Evolutionary conservation across 768 basidiomycete genomes (phyloP).

Genomic region (Tylopilus sp.): DNA sequence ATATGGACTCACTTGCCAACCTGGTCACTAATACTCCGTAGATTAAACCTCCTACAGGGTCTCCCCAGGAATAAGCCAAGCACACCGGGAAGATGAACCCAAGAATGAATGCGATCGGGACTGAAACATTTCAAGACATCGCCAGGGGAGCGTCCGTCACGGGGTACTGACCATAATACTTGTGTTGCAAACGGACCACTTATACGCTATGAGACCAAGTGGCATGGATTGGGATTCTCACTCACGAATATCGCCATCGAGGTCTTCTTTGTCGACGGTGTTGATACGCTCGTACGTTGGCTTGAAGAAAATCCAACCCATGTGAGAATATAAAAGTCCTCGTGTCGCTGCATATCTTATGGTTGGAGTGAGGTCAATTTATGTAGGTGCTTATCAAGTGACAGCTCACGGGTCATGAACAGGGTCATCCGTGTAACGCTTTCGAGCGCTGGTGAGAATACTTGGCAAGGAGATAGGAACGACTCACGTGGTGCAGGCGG

Average conservation of each 20-base stretch:
- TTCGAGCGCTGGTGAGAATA: not conserved
- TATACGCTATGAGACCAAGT: not conserved
- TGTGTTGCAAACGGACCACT: constrained; percentile 12
- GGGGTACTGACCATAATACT: constrained; percentile 5
- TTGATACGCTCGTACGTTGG: constrained; percentile 6
- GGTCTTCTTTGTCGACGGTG: constrained; percentile 7
- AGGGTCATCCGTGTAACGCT: constrained; percentile 12
- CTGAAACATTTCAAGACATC: constrained; percentile 1
- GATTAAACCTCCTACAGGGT: constrained; percentile 7
- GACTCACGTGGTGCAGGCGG: constrained; percentile 9
- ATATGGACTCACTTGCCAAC: constrained; percentile 7
- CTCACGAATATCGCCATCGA: constrained; percentile 5
- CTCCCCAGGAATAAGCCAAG: constrained; percentile 8
- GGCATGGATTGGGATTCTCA: not conserved
- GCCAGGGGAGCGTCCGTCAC: not conserved
- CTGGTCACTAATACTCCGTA: constrained; percentile 9
- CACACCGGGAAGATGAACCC: constrained; percentile 1
- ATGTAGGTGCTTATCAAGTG: not conserved
- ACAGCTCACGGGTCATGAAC: constrained; percentile 10
- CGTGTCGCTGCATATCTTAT: constrained; percentile 10
- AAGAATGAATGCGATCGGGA: constrained; percentile 7
- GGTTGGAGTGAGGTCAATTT: not conserved
- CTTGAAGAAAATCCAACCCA: constrained; percentile 14
- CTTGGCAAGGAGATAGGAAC: not conserved
- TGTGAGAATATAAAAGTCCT: constrained; percentile 10